Evolutionary conservation across 2,329 filamentous ascomycete species (phyloP), one percentile per base, ranked within the genome.

Genomic region (Xylariaceae sp.): DNA sequence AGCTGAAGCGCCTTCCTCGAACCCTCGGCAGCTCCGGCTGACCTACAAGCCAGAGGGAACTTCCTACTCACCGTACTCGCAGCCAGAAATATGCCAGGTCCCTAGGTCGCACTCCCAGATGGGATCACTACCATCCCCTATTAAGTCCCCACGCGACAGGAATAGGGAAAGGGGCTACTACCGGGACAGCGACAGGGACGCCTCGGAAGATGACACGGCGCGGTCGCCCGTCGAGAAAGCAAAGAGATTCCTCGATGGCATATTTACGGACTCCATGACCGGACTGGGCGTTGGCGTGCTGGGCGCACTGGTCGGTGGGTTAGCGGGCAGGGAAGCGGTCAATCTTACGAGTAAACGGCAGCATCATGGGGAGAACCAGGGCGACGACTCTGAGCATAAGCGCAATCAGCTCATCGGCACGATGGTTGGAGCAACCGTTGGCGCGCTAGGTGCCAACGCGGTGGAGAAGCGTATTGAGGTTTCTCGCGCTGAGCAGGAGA

Each of bases 231-330:
- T 75, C 4, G 65, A 66, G 44, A 73, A 74, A 56, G 73, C 74
- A 5, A 71, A 72, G 30, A 57, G 71, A 30, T 71, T 71, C 12
- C 65, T 79, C 41, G 68, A 76, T 42, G 69, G 73, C 54, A 75
- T 73, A 44, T 81, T 82, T 60, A 75, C 74, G 36, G 71, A 74
- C 48, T 76, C 76, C 4, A 69, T 70, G 1, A 70, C 76, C 0
- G 79, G 79, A 3, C 67, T 82, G 2, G 77, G 78, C 37, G 74
- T 75, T 7, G 75, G 78, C 21, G 71, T 82, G 8, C 65, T 82
- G 2, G 80, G 80, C 15, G 79, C 80, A 19, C 70, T 81, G 1
- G 74, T 81, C 1, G 80, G 80, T 34, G 80, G 79, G 2, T 65
- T 80, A 9, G 77, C 77, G n/a, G 79, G 75, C 15, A 71, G 75